Evolutionary conservation across 768 basidiomycete genomes (phyloP).

Genomic region (Suillus variegatus): DNA sequence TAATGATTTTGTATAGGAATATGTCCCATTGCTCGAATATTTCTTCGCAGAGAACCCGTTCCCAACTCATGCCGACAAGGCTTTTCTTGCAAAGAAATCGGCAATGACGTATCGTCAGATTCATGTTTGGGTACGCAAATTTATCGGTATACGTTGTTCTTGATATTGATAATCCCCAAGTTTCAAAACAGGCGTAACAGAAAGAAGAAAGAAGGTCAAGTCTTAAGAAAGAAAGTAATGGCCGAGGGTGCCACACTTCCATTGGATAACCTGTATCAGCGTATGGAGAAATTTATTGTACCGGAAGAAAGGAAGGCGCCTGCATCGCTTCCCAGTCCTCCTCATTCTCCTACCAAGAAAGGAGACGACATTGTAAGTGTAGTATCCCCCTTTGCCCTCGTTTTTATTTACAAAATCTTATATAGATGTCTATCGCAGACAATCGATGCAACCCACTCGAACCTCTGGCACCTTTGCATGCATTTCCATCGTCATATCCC

Average conservation of each 20-base stretch:
- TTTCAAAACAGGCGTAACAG: conserved; percentile 53
- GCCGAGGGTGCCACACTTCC: conserved; percentile 21
- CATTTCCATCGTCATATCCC: conserved; percentile 26
- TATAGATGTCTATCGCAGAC: neutral
- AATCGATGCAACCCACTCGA: conserved; percentile 10
- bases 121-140: conserved; percentile 50
- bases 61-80: conserved; percentile 43
- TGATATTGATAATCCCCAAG: conserved; percentile 25
- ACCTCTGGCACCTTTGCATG: conserved; percentile 19
- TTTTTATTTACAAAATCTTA: neutral
- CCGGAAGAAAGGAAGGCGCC: conserved; percentile 16
- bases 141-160: neutral
- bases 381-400: neutral
- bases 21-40: conserved; percentile 43
- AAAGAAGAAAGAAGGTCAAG: conserved; percentile 29
- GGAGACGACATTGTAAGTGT: conserved; percentile 12
- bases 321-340: neutral
- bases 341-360: conserved; percentile 16
- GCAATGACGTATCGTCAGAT: conserved; percentile 49
- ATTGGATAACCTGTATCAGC: conserved; percentile 25
- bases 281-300: conserved; percentile 29
- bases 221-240: conserved; percentile 28
- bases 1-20: no score
- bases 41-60: conserved; percentile 52
- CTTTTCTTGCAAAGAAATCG: conserved; percentile 41